A percentile compares a stretch with the other conserved stretches of the same genome.
phyloP scores from a whole-genome alignment of 345 rosid species.

The Syzygium aqueum region DNA sequence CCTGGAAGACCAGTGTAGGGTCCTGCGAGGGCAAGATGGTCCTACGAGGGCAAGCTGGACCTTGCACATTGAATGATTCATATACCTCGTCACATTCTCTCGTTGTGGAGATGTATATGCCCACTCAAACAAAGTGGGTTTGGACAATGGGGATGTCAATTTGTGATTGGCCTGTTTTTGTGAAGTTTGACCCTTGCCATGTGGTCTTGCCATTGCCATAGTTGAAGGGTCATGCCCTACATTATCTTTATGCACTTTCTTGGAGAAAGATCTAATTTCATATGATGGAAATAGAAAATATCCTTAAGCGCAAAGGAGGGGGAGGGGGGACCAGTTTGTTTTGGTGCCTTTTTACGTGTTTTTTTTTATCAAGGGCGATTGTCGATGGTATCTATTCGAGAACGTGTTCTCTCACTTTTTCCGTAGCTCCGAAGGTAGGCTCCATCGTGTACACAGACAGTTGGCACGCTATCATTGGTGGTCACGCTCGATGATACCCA shows the following conservation, averaged over 20 bases:
- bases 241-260: not conserved
- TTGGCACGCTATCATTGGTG: not conserved
- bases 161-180: constrained; percentile 1
- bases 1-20: not conserved
- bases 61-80: not conserved
- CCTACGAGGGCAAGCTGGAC: not conserved
- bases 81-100: not conserved
- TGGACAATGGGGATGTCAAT: not conserved
- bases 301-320: not conserved
- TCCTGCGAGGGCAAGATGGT: not conserved
- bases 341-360: not conserved
- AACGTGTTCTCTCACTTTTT: not conserved
- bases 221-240: not conserved
- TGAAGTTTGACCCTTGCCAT: not conserved
- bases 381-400: not conserved
- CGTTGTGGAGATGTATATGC: not conserved
- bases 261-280: not conserved
- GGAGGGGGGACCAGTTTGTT: not conserved
- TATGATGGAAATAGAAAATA: not conserved
- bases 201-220: not conserved
- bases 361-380: not conserved
- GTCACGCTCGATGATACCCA: not conserved
- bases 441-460: not conserved
- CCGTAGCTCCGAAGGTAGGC: not conserved
- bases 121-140: not conserved